Evolutionary conservation across 257 asterid genomes (phyloP).

Genomic region (Galeopsis tetrahit): DNA sequence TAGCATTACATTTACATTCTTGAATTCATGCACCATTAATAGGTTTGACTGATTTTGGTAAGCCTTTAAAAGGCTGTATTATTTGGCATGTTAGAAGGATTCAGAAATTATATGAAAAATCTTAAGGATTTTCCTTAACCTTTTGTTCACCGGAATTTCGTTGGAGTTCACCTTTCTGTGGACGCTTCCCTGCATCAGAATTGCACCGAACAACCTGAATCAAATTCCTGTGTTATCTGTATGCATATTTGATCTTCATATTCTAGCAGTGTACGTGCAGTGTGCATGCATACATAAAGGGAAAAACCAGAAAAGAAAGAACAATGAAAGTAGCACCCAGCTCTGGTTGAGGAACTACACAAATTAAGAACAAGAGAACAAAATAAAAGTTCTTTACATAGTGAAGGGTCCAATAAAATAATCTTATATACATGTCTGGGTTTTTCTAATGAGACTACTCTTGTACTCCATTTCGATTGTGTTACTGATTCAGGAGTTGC

Average conservation of each 20-base stretch:
- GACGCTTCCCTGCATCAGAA: no score
- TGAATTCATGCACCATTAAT: no score
- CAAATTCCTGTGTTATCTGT: neutral
- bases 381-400: neutral
- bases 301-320: neutral
- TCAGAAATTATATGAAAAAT: no score
- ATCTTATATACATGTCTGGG: neutral
- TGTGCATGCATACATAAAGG: neutral
- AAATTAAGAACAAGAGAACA: neutral
- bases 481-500: conserved; percentile 2
- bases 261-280: neutral
- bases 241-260: neutral
- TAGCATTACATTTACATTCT: no score
- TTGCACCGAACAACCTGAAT: no score
- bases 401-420: conserved; percentile 1
- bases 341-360: conserved; percentile 5
- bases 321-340: neutral
- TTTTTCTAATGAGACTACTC: conserved; percentile 9
- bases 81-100: no score
- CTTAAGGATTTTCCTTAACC: no score
- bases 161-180: no score
- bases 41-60: no score
- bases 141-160: no score
- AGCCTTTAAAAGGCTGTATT: no score
- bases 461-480: neutral